These are phyloP conservation scores for Phytophthora palmivora DNA, from an alignment of 352 stramenopile species.

Conservation along the genomic window DNA sequence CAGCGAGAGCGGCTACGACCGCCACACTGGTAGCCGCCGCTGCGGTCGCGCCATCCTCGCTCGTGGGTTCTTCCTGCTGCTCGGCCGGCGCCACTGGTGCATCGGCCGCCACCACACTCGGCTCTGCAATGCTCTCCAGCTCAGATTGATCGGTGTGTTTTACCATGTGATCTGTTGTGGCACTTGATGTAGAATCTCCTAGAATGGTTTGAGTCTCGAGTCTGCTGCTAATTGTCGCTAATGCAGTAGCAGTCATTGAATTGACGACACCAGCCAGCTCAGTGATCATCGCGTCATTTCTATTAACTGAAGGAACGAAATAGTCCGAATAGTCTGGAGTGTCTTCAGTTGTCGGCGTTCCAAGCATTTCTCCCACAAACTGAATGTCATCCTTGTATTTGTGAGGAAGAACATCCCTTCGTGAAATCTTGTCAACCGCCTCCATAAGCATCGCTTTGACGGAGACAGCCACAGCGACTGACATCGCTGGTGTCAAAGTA, in stretches of 20 bases:
- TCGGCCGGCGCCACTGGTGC: too few species aligned
- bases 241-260: slow-evolving; percentile 31
- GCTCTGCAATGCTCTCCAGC: too few species aligned
- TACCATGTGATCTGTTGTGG: not conserved
- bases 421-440: slow-evolving; percentile 27
- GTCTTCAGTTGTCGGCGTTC: not conserved
- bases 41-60: too few species aligned
- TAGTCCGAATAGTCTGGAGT: not conserved
- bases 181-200: not conserved
- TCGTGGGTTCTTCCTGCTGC: too few species aligned
- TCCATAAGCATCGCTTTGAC: slow-evolving; percentile 36
- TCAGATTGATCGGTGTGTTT: not conserved
- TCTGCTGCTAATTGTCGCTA: slow-evolving; percentile 14
- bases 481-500: slow-evolving; percentile 33
- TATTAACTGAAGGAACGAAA: not conserved
- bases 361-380: slow-evolving; percentile 22
- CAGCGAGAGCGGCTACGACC: too few species aligned
- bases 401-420: not conserved
- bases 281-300: slow-evolving; percentile 17
- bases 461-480: slow-evolving; percentile 30
- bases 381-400: slow-evolving; percentile 19
- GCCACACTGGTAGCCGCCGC: too few species aligned
- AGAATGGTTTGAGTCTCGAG: not conserved
- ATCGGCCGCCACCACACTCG: too few species aligned
- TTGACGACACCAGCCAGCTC: slow-evolving; percentile 30